Conservation (phyloP, 2,329 filamentous ascomycete genomes). For the Macrophomina phaseolina region DNA sequence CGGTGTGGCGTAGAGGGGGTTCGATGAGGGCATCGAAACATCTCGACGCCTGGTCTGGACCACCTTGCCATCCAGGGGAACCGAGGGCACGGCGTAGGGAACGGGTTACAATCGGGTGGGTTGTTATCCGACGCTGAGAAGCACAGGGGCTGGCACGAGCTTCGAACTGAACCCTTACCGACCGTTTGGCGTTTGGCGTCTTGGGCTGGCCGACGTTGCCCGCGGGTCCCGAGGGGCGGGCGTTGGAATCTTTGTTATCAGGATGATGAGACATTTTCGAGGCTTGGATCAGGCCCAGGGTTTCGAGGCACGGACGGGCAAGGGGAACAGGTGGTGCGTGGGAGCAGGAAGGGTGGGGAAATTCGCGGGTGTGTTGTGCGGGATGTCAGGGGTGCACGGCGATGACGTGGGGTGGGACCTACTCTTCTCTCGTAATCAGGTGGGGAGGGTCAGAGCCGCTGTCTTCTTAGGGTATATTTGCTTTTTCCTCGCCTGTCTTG, state of each 20-base stretch:
- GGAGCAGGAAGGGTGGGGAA: neutral
- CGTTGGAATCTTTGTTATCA: neutral
- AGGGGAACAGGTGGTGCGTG: neutral
- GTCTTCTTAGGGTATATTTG: neutral
- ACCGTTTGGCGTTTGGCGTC: neutral
- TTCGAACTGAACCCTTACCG: neutral
- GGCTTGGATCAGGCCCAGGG: neutral
- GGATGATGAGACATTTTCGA: conserved; percentile 9
- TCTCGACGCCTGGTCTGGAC: no score
- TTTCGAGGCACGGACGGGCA: conserved; percentile 10
- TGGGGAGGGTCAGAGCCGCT: neutral
- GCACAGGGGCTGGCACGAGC: conserved; percentile 10
- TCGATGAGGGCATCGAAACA: neutral
- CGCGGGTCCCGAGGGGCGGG: neutral
- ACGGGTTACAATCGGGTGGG: neutral
- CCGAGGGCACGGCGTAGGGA: conserved; percentile 13
- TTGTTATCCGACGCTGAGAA: no score
- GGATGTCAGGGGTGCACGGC: neutral
- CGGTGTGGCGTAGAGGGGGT: neutral
- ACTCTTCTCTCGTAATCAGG: neutral
- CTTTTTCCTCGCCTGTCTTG: neutral
- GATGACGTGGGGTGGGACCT: conserved; percentile 2
- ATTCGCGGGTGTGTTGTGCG: neutral
- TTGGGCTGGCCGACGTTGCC: neutral
- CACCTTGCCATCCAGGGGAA: neutral